These are phyloP conservation scores for Lasiosphaeria hispida DNA, from an alignment of 495 filamentous ascomycete species.

Conservation along the genomic window DNA sequence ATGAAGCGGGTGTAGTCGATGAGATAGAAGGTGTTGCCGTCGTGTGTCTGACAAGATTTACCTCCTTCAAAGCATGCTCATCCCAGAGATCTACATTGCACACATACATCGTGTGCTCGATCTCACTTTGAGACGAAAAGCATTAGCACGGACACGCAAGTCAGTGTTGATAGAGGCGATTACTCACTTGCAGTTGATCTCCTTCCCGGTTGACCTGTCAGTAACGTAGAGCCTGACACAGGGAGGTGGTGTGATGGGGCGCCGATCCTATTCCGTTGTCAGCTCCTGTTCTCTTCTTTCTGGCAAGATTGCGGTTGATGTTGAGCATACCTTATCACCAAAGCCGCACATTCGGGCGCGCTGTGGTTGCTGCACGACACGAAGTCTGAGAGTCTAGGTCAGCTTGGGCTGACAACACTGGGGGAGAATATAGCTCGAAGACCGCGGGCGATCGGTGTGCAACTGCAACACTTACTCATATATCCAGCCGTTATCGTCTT, in stretches of 20 bases:
- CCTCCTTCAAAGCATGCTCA: conserved; percentile 77
- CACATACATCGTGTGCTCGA: conserved; percentile 86
- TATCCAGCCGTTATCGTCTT: conserved; percentile 26
- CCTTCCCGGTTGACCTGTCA: conserved; percentile 76
- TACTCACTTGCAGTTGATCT: conserved; percentile 84
- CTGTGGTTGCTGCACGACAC: conserved; percentile 87
- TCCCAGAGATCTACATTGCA: conserved; percentile 93
- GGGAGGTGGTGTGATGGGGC: conserved; percentile 93
- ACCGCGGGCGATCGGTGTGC: neutral
- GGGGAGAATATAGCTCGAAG: neutral
- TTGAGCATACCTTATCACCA: conserved; percentile 78
- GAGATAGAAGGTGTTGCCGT: conserved; percentile 87
- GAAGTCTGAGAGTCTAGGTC: conserved; percentile 51
- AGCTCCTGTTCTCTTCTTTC: conserved; percentile 11
- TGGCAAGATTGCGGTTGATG: neutral
- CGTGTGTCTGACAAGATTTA: conserved; percentile 89
- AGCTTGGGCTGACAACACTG: neutral
- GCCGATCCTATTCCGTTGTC: conserved; percentile 64
- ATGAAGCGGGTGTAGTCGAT: conserved; percentile 53
- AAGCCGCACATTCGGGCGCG: conserved; percentile 98
- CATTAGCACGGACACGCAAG: conserved; percentile 8
- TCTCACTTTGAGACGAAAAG: conserved; percentile 39
- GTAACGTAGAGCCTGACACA: conserved; percentile 82
- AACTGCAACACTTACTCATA: conserved; percentile 27
- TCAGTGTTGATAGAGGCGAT: neutral